Percentiles rank a stretch among this genome's conserved stretches.
Conservation (phyloP, 176 grass and related monocot genomes). For the maize (Zea mays) region DNA sequence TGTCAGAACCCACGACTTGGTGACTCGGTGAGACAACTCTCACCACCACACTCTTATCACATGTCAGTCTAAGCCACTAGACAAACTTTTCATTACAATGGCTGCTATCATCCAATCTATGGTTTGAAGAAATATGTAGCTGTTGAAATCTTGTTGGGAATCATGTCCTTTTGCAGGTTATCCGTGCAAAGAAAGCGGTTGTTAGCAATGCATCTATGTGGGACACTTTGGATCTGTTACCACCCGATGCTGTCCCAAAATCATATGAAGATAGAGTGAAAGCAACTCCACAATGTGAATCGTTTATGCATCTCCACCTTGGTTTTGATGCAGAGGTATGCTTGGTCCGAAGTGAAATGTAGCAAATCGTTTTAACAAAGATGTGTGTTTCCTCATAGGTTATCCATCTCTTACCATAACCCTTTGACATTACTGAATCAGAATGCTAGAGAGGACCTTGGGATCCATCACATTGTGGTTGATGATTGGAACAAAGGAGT, state of each 20-base stretch:
- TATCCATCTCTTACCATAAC: background rate
- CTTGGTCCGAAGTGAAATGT: background rate
- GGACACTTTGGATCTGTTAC: constrained; percentile 85
- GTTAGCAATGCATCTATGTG: constrained; percentile 95
- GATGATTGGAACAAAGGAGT: constrained; percentile 86
- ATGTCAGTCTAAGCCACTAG: constrained; percentile 27
- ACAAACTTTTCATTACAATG: constrained; percentile 23
- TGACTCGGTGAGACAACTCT: no score
- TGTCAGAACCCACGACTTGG: no score
- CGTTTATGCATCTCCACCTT: constrained; percentile 94
- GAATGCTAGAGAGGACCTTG: constrained; percentile 72
- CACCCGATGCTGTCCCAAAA: constrained; percentile 61
- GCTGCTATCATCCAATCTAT: constrained; percentile 30
- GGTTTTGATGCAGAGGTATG: constrained; percentile 75
- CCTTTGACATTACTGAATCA: constrained; percentile 39
- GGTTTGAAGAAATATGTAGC: constrained; percentile 27
- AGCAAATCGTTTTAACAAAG: background rate
- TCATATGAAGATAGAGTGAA: constrained; percentile 70
- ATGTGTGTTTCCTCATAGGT: background rate
- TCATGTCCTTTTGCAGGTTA: constrained; percentile 53
- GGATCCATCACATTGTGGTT: constrained; percentile 94
- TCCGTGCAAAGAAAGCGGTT: constrained; percentile 89
- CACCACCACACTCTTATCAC: background rate
- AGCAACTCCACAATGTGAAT: constrained; percentile 88
- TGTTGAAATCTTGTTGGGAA: constrained; percentile 39